phyloP scores from a whole-genome alignment of 1,284 basidiomycete species.

The Cutaneotrichosporon sp. region DNA sequence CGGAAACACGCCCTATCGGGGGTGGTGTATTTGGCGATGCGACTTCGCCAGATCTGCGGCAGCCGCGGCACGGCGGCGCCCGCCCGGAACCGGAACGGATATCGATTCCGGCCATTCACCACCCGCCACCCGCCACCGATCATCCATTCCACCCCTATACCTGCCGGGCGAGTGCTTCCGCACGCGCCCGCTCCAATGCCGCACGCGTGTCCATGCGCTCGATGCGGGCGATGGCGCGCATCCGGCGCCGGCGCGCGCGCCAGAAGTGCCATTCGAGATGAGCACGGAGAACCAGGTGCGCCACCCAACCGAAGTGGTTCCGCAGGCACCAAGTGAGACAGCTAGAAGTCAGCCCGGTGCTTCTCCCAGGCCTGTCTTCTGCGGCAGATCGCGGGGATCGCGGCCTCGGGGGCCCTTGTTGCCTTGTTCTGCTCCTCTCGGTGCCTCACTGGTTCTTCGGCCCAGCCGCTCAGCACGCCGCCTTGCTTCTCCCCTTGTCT shows the following conservation, averaged over 20 bases:
- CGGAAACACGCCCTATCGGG: no score
- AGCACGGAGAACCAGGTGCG: not conserved
- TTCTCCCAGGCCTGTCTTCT: no score
- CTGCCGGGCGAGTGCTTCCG: not conserved
- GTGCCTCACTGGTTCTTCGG: no score
- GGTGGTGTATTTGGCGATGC: no score
- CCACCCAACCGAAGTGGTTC: not conserved
- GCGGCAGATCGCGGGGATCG: no score
- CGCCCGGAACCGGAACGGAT: no score
- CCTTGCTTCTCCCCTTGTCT: not conserved
- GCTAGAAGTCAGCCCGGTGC: not conserved
- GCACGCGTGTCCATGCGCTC: not conserved
- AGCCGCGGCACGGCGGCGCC: no score
- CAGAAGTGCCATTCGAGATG: not conserved
- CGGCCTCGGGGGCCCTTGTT: not conserved
- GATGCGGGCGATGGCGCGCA: not conserved
- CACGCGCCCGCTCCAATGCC: not conserved
- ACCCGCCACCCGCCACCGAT: not conserved
- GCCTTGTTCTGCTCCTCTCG: not conserved
- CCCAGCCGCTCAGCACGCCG: no score
- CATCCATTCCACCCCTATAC: not conserved
- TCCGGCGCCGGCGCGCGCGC: not conserved
- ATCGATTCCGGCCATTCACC: no score
- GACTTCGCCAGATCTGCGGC: no score
- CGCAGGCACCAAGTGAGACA: not conserved